phyloP scores from a whole-genome alignment of 2,329 filamentous ascomycete species.

The Xylaria sp. region DNA sequence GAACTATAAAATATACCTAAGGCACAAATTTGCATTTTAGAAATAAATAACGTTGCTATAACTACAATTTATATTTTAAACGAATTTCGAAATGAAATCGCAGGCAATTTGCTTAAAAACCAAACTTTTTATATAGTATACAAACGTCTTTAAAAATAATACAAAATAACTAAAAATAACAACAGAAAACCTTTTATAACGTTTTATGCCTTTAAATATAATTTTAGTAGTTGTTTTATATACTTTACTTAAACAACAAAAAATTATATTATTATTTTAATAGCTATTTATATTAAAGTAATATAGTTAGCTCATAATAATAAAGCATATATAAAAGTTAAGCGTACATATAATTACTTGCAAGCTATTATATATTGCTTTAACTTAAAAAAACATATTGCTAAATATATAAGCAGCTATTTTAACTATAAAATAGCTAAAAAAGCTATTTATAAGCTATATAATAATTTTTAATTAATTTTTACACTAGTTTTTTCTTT shows the following conservation, averaged over 20 bases:
- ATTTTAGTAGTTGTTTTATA: neutral
- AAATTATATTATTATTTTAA: neutral
- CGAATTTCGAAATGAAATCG: neutral
- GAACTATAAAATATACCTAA: neutral
- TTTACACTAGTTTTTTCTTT: neutral
- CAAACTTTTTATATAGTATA: neutral
- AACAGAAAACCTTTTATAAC: neutral
- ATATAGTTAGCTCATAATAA: no score
- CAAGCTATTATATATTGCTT: neutral
- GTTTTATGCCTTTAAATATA: neutral
- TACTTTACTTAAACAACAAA: neutral
- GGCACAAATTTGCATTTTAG: neutral
- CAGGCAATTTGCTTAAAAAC: neutral
- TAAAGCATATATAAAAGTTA: neutral
- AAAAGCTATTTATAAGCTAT: neutral
- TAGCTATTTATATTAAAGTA: neutral
- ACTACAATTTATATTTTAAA: neutral
- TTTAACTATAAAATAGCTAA: neutral
- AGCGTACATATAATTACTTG: slow-evolving; percentile 1
- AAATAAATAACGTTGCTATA: neutral
- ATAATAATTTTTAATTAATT: neutral
- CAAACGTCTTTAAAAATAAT: neutral
- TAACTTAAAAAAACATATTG: neutral
- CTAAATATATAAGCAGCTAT: neutral
- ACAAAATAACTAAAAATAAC: slow-evolving; percentile 1